phyloP scores from a whole-genome alignment of 192 early-diverging fungal species.

The Gonapodya sp. region DNA sequence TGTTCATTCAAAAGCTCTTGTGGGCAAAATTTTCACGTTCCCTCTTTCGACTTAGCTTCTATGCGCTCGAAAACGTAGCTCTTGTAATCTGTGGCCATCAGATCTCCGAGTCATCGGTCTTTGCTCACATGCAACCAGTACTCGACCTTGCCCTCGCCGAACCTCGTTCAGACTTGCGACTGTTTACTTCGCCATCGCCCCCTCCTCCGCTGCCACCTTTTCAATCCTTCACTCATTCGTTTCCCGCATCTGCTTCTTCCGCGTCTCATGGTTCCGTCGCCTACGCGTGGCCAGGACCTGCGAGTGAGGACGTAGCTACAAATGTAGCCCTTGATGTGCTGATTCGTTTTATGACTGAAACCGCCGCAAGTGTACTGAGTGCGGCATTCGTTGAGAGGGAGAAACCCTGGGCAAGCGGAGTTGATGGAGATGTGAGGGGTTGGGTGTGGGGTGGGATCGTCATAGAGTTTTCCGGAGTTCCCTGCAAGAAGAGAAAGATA shows the following conservation, averaged over 20 bases:
- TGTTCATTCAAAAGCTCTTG: background rate
- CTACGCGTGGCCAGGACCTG: slow-evolving; percentile 66
- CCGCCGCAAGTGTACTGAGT: slow-evolving; percentile 51
- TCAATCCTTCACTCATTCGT: slow-evolving; percentile 24
- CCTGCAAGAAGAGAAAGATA: slow-evolving; percentile 10
- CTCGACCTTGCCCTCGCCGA: slow-evolving; percentile 38
- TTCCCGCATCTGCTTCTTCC: slow-evolving; percentile 26
- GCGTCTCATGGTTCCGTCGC: slow-evolving; percentile 5
- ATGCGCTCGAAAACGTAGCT: slow-evolving; percentile 60
- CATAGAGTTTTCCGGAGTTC: slow-evolving; percentile 57
- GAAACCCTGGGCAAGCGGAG: slow-evolving; percentile 49
- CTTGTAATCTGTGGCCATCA: slow-evolving; percentile 52
- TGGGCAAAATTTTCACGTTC: too few relatives aligned
- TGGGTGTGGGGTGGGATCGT: slow-evolving; percentile 44
- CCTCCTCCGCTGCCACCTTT: slow-evolving; percentile 35
- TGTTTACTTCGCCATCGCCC: slow-evolving; percentile 15
- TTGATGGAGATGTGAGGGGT: slow-evolving; percentile 43
- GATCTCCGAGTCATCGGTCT: slow-evolving; percentile 29
- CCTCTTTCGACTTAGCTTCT: slow-evolving; percentile 17
- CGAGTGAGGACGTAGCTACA: slow-evolving; percentile 44
- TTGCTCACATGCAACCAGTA: slow-evolving; percentile 28
- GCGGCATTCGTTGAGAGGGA: slow-evolving; percentile 66
- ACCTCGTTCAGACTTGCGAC: slow-evolving; percentile 20
- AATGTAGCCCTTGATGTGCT: slow-evolving; percentile 60
- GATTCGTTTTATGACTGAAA: slow-evolving; percentile 59